A percentile compares a stretch with the other conserved stretches of the same genome.
Conservation (phyloP, 73 alveolate genomes). For the Effrenium voratum region DNA sequence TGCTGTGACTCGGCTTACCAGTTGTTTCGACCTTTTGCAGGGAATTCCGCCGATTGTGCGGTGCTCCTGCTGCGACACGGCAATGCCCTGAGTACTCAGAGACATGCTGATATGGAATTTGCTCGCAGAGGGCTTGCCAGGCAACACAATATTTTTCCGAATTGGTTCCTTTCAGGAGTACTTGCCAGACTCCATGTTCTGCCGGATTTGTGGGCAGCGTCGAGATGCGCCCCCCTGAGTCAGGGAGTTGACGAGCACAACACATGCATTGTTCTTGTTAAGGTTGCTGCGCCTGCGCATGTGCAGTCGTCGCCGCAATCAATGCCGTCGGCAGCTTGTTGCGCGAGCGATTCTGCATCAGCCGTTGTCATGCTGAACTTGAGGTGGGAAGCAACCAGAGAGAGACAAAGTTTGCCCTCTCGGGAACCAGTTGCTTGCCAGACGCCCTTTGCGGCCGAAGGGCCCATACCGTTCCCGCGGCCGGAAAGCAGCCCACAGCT, state of each 20-base stretch:
- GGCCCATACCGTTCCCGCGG: not conserved
- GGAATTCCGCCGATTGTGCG: no score
- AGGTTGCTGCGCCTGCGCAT: not conserved
- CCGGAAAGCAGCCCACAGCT: slow-evolving; percentile 20
- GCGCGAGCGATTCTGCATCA: not conserved
- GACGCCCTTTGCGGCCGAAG: not conserved
- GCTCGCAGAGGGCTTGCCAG: not conserved
- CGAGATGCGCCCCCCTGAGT: not conserved
- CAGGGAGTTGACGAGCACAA: not conserved
- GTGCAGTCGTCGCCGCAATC: not conserved
- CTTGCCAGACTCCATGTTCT: slow-evolving; percentile 64
- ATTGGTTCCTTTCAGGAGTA: slow-evolving; percentile 3
- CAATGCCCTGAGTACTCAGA: not conserved
- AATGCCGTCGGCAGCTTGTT: not conserved
- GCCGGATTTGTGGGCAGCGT: slow-evolving; percentile 39
- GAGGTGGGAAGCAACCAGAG: slow-evolving; percentile 35
- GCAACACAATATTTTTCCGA: not conserved
- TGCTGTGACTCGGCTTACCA: not conserved
- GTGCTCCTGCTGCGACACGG: no score
- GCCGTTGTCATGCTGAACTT: not conserved
- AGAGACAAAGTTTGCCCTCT: slow-evolving; percentile 35
- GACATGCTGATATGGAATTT: not conserved
- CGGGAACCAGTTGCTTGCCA: not conserved
- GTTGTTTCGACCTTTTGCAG: not conserved
- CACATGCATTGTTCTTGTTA: no score